Base-by-base conservation (phyloP, 352 stramenopile species). In the Globisporangium parvum region DNA sequence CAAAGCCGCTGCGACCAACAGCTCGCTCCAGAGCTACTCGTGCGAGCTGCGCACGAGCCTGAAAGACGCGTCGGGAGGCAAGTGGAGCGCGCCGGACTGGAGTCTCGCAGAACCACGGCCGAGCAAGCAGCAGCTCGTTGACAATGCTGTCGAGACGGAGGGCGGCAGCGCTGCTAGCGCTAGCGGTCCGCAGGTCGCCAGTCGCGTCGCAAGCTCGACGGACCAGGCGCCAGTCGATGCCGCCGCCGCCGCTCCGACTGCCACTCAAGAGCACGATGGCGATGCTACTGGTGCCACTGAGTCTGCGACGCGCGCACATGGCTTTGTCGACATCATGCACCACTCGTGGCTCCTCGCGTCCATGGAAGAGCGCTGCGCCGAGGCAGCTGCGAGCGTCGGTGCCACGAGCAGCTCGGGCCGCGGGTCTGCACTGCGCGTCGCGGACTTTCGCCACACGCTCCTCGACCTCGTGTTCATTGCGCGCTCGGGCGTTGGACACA, bases 281-380 rank as follows among this genome's bases (percentile, higher is more conserved):
- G 44, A 48, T 0, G 14, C 39, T 8, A 28, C 9, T 48, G 42
- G 17, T 11, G 51, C 55, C 12, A 28, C 15, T 10, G 17, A 39
- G 20, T n/a, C n/a, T n/a, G n/a, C n/a, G n/a, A n/a, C n/a, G n/a
- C 63, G 66, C 2, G 55, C 68, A 2, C 67, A 73, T 54, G 66
- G 68, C 3, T 87, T 88, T 51, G 78, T 91, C n/a, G 70, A 91
- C 57, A 69, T 88, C 26, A 89, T 91, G 80, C 61, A 87, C 47
- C 55, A 73, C 35, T 80, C 78, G 59, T 91, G 80, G 80, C 64
- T 91, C 17, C 59, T 91, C 40, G 64, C 74, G n/a, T 87, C 76
- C 6, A 78, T 91, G 37, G 71, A 87, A 37, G 65, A 88, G 54
- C 77, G 77, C 17, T 87, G 76, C 37, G 64, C 67, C 15, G 60